Evolutionary conservation across 805 yeast species (phyloP), one percentile per base, ranked within the genome.

Genomic region (Saccharomycopsis sp.): DNA sequence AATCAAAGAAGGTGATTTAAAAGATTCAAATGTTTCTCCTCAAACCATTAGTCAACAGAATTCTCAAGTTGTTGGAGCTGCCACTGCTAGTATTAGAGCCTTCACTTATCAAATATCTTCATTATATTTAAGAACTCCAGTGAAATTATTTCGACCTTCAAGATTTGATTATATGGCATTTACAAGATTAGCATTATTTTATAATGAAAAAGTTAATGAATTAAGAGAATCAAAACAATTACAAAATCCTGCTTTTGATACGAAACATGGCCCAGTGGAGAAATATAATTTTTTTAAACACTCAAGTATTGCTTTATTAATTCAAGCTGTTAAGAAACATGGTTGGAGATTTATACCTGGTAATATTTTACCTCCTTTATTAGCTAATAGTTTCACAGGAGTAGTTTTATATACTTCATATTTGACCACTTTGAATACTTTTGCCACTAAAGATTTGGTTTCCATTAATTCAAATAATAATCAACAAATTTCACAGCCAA

Each of bases 361-460:
- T 27, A 52, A 61, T 37, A 77, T 87, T 1, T 58, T 88, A 18
- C 97, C 96, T 2, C 97, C 96, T 1, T 60, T 89, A 33, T 46
- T 88, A 1, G 94, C 94, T 13, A 89, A 89, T 55, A 81, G 94
- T 13, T 79, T 81, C n/a, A 79, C 94, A 1, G 96, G 97, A 1
- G 61, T 85, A 6, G 82, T 87, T 1, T 63, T 89, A 13, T 89
- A 89, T 56, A 82, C 94, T 0, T 72, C 95, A 0, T 89, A 89
- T 54, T 64, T 88, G 49, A 66, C 76, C 0, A 59, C 73, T 1
- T 56, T 80, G 31, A 71, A 65, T 39, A 51, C 53, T 39, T 61
- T 20, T 30, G 40, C 45, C 13, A 29, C 39, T 5, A 13, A 34
- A 20, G n/a, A n/a, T n/a, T n/a, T n/a, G n/a, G n/a, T n/a, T n/a